Evolutionary conservation across 139 green algal species (phyloP), one percentile per base, ranked within the genome.

Genomic region (Picochlorum sp.): DNA sequence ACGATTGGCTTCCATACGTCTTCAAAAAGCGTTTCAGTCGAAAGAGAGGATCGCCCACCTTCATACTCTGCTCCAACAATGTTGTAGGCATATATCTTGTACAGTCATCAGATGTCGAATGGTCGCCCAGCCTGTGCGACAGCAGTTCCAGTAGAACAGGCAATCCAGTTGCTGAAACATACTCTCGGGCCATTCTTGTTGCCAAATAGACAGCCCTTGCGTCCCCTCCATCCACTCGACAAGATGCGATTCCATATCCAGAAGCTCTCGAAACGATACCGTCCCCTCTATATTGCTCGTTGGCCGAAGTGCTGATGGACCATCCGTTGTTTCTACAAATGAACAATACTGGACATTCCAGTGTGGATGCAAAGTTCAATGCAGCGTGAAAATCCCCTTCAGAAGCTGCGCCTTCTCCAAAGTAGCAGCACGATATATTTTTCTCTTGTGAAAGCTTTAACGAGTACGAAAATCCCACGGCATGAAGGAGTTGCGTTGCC

Each of bases 311-410:
- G 68, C 70, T 83, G 74, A 97, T 97, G 60, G 90, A 90, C 79
- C 88, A 96, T 23, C 91, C 91, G 64, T 97, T 97, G 83, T 97
- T 97, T 60, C 91, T 83, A 79, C 91, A 97, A 14, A 97, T 80
- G 79, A 97, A 97, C 9, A 97, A 21, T 2, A 85, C 75, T 13
- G 91, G 91, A 3, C 78, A 79, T 0, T 65, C 63, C 26, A 97
- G 74, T 5, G 85, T 89, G 5, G 87, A 83, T 1, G 91, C 84
- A 83, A 97, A 96, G 73, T 97, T 96, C 45, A 95, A 55, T 4
- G 91, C 90, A 14, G 90, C 90, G 68, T 97, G 91, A 21, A 91
- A 95, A 79, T 97, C 91, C 1, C 91, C 91, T 73, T 96, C 90
- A 58, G 71, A 87, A 14, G 83, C 68, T 2, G 89, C 91, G 4